Conservation (phyloP, 2,329 filamentous ascomycete genomes). For the Penicillium sp. region DNA sequence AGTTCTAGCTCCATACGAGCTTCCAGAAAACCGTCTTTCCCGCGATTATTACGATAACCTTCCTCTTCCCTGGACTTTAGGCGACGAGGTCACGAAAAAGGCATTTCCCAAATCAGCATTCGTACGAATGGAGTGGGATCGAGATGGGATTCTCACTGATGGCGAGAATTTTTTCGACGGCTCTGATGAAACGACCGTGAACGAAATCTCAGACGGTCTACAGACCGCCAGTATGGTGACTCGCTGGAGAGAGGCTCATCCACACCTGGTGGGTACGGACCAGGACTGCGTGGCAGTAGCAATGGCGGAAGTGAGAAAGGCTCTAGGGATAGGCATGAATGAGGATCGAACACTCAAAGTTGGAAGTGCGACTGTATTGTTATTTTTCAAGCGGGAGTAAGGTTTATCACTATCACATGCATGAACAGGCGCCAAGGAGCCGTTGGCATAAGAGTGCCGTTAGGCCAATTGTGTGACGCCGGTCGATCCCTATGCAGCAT, state of each 20-base stretch:
- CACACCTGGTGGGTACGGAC: slow-evolving; percentile 38
- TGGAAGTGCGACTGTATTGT: slow-evolving; percentile 3
- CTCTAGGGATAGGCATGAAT: neutral
- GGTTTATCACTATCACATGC: neutral
- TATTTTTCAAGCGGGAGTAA: slow-evolving; percentile 20
- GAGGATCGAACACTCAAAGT: slow-evolving; percentile 1
- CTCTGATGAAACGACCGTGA: slow-evolving; percentile 18
- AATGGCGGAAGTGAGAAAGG: slow-evolving; percentile 5
- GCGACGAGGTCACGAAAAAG: slow-evolving; percentile 19
- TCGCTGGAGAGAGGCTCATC: slow-evolving; percentile 44
- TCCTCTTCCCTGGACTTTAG: slow-evolving; percentile 52
- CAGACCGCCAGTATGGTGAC: slow-evolving; percentile 43
- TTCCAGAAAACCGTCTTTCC: slow-evolving; percentile 46
- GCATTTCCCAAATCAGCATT: slow-evolving; percentile 46
- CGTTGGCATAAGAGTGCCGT: neutral
- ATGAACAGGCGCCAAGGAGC: no score
- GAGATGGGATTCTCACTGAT: slow-evolving; percentile 29
- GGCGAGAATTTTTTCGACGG: slow-evolving; percentile 30
- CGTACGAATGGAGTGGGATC: slow-evolving; percentile 45
- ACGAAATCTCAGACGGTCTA: slow-evolving; percentile 24
- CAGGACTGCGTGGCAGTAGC: slow-evolving; percentile 29
- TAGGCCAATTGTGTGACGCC: neutral
- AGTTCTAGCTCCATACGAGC: slow-evolving; percentile 41
- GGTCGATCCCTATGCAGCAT: no score
- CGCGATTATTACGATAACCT: slow-evolving; percentile 46